Conservation (phyloP, 2,329 filamentous ascomycete genomes). For the Tolypocladium sp. region DNA sequence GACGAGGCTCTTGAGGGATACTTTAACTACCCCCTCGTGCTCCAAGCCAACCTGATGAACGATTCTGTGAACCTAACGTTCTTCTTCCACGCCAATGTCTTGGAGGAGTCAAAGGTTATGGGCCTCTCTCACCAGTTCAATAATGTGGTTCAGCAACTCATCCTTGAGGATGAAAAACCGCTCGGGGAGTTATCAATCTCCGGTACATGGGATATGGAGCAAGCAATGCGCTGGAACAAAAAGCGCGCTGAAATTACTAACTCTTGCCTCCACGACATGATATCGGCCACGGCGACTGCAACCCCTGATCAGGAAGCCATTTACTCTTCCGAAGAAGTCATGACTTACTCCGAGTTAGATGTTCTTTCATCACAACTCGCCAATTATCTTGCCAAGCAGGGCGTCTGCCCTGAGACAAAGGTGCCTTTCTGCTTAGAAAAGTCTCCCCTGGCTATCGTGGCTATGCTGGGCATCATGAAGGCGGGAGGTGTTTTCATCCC, state of each 20-base stretch:
- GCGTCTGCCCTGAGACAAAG: background rate
- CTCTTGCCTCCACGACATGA: no score
- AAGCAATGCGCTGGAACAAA: background rate
- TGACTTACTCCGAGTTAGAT: constrained; percentile 3
- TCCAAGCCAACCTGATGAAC: background rate
- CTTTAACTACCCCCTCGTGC: constrained; percentile 4
- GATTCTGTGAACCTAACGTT: no score
- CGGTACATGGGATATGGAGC: background rate
- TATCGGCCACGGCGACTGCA: no score
- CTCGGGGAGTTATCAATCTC: background rate
- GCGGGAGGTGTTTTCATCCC: constrained; percentile 15
- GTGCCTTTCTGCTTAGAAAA: background rate
- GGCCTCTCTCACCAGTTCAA: background rate
- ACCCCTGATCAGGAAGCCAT: no score
- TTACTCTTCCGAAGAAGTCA: constrained; percentile 1
- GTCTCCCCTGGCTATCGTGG: constrained; percentile 7
- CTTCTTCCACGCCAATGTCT: no score
- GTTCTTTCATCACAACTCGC: background rate
- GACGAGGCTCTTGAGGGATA: constrained; percentile 1
- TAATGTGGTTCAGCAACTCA: constrained; percentile 1
- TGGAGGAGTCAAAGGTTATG: no score
- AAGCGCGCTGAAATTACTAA: no score
- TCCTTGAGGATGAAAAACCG: background rate
- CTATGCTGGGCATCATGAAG: constrained; percentile 15
- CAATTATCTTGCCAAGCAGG: background rate